These are phyloP conservation scores for Exophiala sideris DNA, from an alignment of 2,329 filamentous ascomycete genomes.

Conservation along the genomic window DNA sequence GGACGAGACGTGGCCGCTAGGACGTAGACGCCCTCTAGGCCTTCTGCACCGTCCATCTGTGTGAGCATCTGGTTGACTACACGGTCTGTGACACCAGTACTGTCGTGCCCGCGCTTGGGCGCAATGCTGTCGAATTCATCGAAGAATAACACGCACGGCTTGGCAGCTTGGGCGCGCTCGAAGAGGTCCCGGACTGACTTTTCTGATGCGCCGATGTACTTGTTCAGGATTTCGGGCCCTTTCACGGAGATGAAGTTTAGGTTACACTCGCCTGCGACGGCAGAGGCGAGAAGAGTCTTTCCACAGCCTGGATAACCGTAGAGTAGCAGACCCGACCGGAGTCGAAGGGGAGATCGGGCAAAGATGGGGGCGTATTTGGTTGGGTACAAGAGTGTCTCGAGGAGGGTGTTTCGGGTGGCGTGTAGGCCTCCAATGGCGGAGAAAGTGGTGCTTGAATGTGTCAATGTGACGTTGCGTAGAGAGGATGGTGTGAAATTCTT, in stretches of 20 bases:
- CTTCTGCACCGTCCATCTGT: slow-evolving; percentile 98
- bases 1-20: slow-evolving; percentile 90
- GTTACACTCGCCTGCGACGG: slow-evolving; percentile 95
- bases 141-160: slow-evolving; percentile 94
- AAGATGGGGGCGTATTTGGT: slow-evolving; percentile 98
- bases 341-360: slow-evolving; percentile 87
- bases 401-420: slow-evolving; percentile 81
- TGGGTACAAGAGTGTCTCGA: slow-evolving; percentile 94
- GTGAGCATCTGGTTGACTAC: slow-evolving; percentile 98
- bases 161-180: slow-evolving; percentile 83
- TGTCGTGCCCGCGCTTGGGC: slow-evolving; percentile 94
- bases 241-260: slow-evolving; percentile 99
- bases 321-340: slow-evolving; percentile 85
- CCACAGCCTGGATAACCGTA: slow-evolving; percentile 96
- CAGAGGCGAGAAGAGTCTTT: slow-evolving; percentile 91
- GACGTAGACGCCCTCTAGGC: slow-evolving; percentile 90
- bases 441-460: slow-evolving; percentile 89
- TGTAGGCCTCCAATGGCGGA: slow-evolving; percentile 84
- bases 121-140: slow-evolving; percentile 98
- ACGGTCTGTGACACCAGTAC: slow-evolving; percentile 94
- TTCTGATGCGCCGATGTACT: slow-evolving; percentile 96
- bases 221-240: slow-evolving; percentile 96
- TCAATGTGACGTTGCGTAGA: slow-evolving; percentile 87
- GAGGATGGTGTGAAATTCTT: slow-evolving; percentile 94
- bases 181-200: slow-evolving; percentile 95